Conservation (phyloP, 495 filamentous ascomycete genomes). For the Trypethelium eluteriae region DNA sequence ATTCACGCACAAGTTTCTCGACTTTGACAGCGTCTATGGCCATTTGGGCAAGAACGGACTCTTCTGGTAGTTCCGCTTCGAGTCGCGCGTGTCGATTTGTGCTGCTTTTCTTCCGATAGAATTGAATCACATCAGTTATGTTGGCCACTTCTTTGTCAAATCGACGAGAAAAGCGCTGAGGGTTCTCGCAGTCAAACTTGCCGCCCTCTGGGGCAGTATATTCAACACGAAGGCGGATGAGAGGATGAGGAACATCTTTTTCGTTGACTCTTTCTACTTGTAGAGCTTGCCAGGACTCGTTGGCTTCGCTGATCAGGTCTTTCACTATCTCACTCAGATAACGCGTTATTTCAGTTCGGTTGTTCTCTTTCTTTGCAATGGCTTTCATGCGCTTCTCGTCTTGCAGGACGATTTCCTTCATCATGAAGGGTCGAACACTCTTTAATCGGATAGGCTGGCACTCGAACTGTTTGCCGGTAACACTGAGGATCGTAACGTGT, state of each 20-base stretch:
- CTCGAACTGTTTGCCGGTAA: slow-evolving; percentile 75
- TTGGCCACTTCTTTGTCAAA: slow-evolving; percentile 90
- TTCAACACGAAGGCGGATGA: slow-evolving; percentile 86
- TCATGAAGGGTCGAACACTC: slow-evolving; percentile 84
- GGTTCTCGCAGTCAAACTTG: slow-evolving; percentile 86
- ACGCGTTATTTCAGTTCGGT: slow-evolving; percentile 67
- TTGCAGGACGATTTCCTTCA: slow-evolving; percentile 69
- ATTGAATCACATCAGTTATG: slow-evolving; percentile 85
- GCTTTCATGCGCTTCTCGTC: slow-evolving; percentile 70
- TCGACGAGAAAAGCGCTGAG: slow-evolving; percentile 90
- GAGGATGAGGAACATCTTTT: slow-evolving; percentile 57
- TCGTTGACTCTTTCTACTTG: slow-evolving; percentile 49
- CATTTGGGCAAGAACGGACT: slow-evolving; percentile 51
- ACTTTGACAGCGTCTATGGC: slow-evolving; percentile 74
- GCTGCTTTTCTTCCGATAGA: slow-evolving; percentile 72
- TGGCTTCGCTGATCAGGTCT: slow-evolving; percentile 78
- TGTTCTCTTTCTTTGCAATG: slow-evolving; percentile 71
- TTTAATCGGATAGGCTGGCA: slow-evolving; percentile 77
- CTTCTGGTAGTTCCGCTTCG: slow-evolving; percentile 47
- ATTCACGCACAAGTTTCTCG: slow-evolving; percentile 77
- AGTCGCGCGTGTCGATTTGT: slow-evolving; percentile 36
- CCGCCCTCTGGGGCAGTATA: slow-evolving; percentile 81
- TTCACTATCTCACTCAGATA: slow-evolving; percentile 71
- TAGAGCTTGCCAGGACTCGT: slow-evolving; percentile 60
- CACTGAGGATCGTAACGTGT: slow-evolving; percentile 74